These are phyloP conservation scores for Ceratocystis alfenasii DNA, from an alignment of 2,329 filamentous ascomycete species.

Conservation along the genomic window DNA sequence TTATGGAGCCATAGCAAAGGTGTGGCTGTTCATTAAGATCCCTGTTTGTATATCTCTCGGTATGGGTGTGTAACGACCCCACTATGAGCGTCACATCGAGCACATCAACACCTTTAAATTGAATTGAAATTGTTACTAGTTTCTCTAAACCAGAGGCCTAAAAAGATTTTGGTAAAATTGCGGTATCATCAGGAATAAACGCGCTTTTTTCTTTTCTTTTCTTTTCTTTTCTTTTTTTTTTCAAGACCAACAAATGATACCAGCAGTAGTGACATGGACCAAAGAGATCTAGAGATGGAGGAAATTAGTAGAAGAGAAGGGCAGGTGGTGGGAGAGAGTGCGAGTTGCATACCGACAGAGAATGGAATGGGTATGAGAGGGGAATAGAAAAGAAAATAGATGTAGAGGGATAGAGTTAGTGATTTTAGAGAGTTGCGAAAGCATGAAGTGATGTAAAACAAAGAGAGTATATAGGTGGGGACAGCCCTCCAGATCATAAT, in stretches of 20 bases:
- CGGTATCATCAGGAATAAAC: conserved; percentile 4
- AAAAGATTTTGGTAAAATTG: conserved; percentile 1
- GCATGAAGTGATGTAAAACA: background rate
- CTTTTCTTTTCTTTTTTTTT: background rate
- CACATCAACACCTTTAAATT: background rate
- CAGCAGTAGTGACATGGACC: background rate
- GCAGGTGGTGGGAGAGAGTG: background rate
- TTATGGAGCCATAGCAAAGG: background rate
- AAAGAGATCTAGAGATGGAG: conserved; percentile 1
- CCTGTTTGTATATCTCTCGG: background rate
- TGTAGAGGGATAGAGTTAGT: background rate
- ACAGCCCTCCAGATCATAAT: background rate
- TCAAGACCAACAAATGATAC: conserved; percentile 1
- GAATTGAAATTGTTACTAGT: no score
- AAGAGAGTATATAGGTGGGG: background rate
- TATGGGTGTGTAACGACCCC: background rate
- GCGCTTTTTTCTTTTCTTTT: background rate
- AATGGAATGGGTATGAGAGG: background rate
- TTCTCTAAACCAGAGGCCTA: background rate
- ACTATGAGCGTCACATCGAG: conserved; percentile 12
- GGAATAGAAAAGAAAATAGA: background rate
- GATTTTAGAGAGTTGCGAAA: background rate
- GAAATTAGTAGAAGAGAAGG: background rate
- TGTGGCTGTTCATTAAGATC: conserved; percentile 4
- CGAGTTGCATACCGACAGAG: background rate